Percentiles rank a stretch among this genome's conserved stretches.
Evolutionary conservation across 768 basidiomycete species (phyloP).

Genomic region (Tricholoma hemisulphureum): DNA sequence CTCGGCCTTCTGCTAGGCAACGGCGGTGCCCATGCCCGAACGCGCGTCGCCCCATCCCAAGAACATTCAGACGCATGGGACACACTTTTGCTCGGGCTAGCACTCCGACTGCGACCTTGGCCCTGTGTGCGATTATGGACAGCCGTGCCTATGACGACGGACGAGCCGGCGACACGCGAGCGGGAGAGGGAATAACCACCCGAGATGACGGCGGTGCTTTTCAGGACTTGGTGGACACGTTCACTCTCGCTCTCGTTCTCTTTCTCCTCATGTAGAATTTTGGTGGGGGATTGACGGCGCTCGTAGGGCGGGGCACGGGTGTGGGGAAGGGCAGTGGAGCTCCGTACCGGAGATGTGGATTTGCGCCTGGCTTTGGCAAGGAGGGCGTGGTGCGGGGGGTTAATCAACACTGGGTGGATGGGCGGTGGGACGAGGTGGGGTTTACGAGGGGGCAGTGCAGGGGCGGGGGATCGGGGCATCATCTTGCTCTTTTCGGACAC

Average conservation of each 20-base stretch:
- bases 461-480: neutral
- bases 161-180: conserved; percentile 30
- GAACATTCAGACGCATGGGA: neutral
- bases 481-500: neutral
- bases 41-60: neutral
- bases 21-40: conserved; percentile 21
- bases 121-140: conserved; percentile 18
- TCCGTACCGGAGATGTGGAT: neutral
- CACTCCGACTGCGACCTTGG: neutral
- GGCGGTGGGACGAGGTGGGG: conserved; percentile 5
- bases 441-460: conserved; percentile 48
- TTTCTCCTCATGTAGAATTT: conserved; percentile 67
- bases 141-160: conserved; percentile 32
- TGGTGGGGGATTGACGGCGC: too few species aligned
- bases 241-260: conserved; percentile 71
- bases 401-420: neutral
- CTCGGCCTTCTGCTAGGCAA: conserved; percentile 29
- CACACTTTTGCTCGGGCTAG: conserved; percentile 7
- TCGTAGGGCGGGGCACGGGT: conserved; percentile 6
- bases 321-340: neutral
- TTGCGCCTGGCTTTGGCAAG: conserved; percentile 6
- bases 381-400: conserved; percentile 34
- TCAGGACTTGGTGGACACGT: conserved; percentile 67
- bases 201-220: conserved; percentile 48
- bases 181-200: conserved; percentile 32